Evolutionary conservation across 2,329 filamentous ascomycete genomes (phyloP), one percentile per base, ranked within the genome.

Genomic region (Phaeomoniella chlamydospora): DNA sequence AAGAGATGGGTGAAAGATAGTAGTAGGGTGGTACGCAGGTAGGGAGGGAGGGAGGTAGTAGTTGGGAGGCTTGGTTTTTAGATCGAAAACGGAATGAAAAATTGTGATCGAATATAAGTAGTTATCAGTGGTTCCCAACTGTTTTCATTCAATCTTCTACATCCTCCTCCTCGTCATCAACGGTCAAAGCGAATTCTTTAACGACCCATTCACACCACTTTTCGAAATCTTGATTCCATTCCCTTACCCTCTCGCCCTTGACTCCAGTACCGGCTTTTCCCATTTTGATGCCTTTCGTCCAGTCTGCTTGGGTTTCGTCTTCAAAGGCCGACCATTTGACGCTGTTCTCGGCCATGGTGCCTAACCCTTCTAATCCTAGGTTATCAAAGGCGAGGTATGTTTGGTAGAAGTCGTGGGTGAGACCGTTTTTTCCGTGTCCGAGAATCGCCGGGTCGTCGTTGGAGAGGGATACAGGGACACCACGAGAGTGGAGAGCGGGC

Each of bases 381-480:
- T 92, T 94, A 40, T 93, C 80, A 74, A 87, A 90, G 0, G 83
- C 87, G 57, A 94, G 86, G 14, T 94, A 62, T 1, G 82, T 80
- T 57, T 93, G 85, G 84, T 85, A 94, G 57, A 93, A 94, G 58
- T 94, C 86, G 56, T 93, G 83, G 2, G 81, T 88, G 69, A 90
- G 77, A 26, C 84, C 85, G 16, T 77, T 80, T 4, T 70, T 74
- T 39, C 82, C 82, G 49, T 93, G 83, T 5, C 87, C 87, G 4
- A 94, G 67, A 49, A 94, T 84, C 1, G 81, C 83, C 1, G 86
- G 87, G 52, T 94, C 86, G 52, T 94, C 88, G 51, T 94, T 94
- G 61, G 79, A 85, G 6, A 98, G 70, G 9, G 79, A 75, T 49
- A 86, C 88, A 4, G 82, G 57, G 1, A 96, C 84, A 16, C 88